phyloP scores from a whole-genome alignment of 179 eudicot genomes.

The Spinacia oleracea region DNA sequence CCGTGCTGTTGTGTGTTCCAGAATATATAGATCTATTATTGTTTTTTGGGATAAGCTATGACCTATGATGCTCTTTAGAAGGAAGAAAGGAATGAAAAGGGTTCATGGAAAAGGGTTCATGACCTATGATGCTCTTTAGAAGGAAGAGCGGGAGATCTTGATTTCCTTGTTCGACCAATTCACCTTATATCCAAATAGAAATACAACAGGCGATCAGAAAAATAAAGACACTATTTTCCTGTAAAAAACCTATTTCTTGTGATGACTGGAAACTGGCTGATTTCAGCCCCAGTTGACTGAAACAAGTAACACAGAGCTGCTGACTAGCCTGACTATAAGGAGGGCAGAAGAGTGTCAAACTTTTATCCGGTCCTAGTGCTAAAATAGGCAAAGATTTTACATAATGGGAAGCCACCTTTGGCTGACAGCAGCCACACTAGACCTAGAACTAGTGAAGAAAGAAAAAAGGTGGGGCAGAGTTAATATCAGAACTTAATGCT shows the following conservation, averaged over 20 bases:
- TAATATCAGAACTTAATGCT: not conserved
- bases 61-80: too few relatives aligned
- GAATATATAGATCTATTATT: too few relatives aligned
- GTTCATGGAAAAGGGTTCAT: too few relatives aligned
- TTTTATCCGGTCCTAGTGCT: not conserved
- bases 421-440: not conserved
- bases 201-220: too few relatives aligned
- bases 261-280: not conserved
- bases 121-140: too few relatives aligned
- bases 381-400: not conserved
- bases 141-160: not conserved
- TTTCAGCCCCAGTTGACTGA: not conserved
- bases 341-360: not conserved
- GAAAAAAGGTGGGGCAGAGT: not conserved
- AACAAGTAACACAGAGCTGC: not conserved
- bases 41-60: too few relatives aligned
- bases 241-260: not conserved
- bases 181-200: not conserved
- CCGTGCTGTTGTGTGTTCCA: too few relatives aligned
- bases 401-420: not conserved
- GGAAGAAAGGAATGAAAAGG: too few relatives aligned
- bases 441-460: not conserved
- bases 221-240: not conserved
- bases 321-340: not conserved
- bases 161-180: not conserved